Base-by-base conservation (phyloP, 805 yeast species). In the Tetrapisispora nanseiensis region DNA sequence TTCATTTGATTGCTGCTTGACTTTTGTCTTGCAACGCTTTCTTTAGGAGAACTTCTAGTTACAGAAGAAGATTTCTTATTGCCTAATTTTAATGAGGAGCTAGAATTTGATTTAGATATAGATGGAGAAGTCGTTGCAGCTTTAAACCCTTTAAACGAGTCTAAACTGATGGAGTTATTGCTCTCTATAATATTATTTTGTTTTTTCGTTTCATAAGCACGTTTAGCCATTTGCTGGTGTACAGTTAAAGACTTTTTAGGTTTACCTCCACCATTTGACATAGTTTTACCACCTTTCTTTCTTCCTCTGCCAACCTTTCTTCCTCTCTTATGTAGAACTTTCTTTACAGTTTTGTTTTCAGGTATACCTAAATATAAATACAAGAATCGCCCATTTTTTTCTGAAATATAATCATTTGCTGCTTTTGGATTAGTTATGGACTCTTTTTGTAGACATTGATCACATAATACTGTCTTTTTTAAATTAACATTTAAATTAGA, bases 351-450 rank as follows among this genome's bases (percentile, higher is more conserved):
- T 33, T 43, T 36, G 20, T 51, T 47, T 37, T 66, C 80, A 47
- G 69, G 71, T 31, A 76, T 65, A 0, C 78, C 78, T 24, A 77
- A 56, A 22, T 72, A 60, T 12, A 62, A 68, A 38, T 63, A 70
- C 16, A 76, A 55, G 45, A 76, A 76, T 18, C 52, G 63, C 12
- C 71, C 76, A 42, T 69, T 70, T 23, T 62, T 55, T 49, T 76
- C 80, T 41, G 73, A 68, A 1, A 68, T 59, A 44, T 68, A 68
- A 5, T 47, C 49, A 16, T 16, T 26, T 5, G n/a, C 6, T 0
- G 44, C 36, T 31, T 39, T 40, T 1, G 41, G 39, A 6, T 47
- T 36, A 1, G 49, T 46, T 2, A 11, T 12, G 3, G 31, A 24
- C 6, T 52, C 42, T 4, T 56, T 54, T 3, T 52, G 55, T 24